A percentile compares a stretch with the other conserved stretches of the same genome.
These are phyloP conservation scores for Moesziomyces sp. DNA, from an alignment of 1,284 basidiomycete genomes.

Conservation along the genomic window DNA sequence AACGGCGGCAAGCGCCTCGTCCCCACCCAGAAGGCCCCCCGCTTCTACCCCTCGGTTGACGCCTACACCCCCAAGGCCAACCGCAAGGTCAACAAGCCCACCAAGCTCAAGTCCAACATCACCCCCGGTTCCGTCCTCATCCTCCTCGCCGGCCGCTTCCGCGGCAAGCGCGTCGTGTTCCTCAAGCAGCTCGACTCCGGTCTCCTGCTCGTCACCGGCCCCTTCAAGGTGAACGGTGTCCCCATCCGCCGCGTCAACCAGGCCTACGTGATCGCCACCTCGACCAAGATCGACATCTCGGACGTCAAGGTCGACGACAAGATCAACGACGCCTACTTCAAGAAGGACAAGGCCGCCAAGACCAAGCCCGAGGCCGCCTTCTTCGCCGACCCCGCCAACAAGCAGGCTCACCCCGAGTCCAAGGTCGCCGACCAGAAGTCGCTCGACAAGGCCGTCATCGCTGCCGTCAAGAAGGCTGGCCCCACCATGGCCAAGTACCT, in stretches of 20 bases:
- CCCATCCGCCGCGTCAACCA: conserved; percentile 98
- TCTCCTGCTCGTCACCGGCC: conserved; percentile 93
- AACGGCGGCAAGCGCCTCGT: conserved; percentile 89
- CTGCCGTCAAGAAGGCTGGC: conserved; percentile 85
- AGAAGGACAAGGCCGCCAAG: conserved; percentile 73
- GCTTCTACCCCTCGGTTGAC: conserved; percentile 98
- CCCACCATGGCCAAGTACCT: conserved; percentile 94
- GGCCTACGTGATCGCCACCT: conserved; percentile 98
- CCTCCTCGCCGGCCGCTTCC: conserved; percentile 96
- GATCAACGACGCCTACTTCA: conserved; percentile 94
- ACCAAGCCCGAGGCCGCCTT: conserved; percentile 96
- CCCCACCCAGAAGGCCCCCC: conserved; percentile 85
- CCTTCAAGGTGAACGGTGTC: conserved; percentile 98
- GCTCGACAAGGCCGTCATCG: conserved; percentile 84
- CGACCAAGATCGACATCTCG: conserved; percentile 89
- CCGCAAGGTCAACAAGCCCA: conserved; percentile 81
- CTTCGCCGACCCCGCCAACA: conserved; percentile 89
- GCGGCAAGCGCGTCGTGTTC: conserved; percentile 98
- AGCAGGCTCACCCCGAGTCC: conserved; percentile 87
- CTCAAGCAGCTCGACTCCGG: conserved; percentile 96
- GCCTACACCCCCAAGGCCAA: conserved; percentile 86
- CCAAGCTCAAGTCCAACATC: conserved; percentile 84
- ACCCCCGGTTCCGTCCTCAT: conserved; percentile 95
- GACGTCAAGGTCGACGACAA: conserved; percentile 78
- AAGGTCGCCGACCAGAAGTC: conserved; percentile 93